phyloP scores from a whole-genome alignment of 768 basidiomycete species.

The Boletus pseudo-olivaceus region DNA sequence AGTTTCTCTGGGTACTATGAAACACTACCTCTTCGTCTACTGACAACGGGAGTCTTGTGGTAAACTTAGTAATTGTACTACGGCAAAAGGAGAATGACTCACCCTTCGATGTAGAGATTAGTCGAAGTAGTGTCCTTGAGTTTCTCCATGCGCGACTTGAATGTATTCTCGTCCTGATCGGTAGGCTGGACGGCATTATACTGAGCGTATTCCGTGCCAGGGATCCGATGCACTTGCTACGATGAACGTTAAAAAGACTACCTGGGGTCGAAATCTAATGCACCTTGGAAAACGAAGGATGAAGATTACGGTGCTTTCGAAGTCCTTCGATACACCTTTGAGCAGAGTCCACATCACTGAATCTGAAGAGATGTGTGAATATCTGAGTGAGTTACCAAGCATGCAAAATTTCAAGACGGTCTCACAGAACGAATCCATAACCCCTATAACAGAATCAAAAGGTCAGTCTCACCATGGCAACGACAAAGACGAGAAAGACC shows the following conservation, averaged over 20 bases:
- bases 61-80: background rate
- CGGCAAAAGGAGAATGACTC: conserved; percentile 7
- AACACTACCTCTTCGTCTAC: conserved; percentile 57
- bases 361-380: conserved; percentile 41
- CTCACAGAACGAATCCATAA: conserved; percentile 78
- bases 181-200: conserved; percentile 19
- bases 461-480: background rate
- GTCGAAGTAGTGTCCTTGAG: conserved; percentile 64
- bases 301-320: conserved; percentile 69
- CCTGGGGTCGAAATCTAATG: conserved; percentile 2
- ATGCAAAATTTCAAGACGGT: conserved; percentile 11
- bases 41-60: conserved; percentile 57
- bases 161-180: conserved; percentile 40
- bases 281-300: conserved; percentile 87
- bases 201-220: conserved; percentile 63
- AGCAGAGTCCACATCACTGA: conserved; percentile 61
- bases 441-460: conserved; percentile 44
- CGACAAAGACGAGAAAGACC: conserved; percentile 17
- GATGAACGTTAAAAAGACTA: background rate
- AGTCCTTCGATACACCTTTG: conserved; percentile 71
- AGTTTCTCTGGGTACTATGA: background rate
- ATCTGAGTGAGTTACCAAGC: background rate
- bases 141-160: conserved; percentile 80
- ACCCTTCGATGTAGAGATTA: conserved; percentile 82
- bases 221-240: conserved; percentile 77